A percentile compares a stretch with the other conserved stretches of the same genome.
These are phyloP conservation scores for Kalmusia sp. DNA, from an alignment of 2,329 filamentous ascomycete species.

Conservation along the genomic window DNA sequence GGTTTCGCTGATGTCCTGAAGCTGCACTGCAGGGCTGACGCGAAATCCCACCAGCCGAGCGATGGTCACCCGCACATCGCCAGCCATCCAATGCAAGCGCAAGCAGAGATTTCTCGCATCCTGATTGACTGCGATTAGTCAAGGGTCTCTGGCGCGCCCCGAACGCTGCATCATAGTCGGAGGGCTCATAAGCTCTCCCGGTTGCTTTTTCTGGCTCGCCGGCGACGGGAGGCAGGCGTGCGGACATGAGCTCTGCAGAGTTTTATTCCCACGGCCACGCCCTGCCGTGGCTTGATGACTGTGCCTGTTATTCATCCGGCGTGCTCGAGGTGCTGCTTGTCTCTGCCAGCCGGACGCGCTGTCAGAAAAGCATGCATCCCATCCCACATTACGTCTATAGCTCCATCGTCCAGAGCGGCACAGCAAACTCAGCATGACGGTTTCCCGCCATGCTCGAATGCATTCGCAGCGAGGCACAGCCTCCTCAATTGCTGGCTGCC, in stretches of 20 bases:
- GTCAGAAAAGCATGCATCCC: neutral
- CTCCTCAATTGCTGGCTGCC: neutral
- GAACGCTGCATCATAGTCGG: neutral
- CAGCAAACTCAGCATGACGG: neutral
- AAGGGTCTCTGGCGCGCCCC: neutral
- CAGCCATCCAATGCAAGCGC: constrained; percentile 18
- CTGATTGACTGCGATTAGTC: constrained; percentile 2
- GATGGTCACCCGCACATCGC: constrained; percentile 13
- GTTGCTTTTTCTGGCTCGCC: constrained; percentile 1
- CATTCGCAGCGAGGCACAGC: neutral
- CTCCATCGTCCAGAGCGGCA: neutral
- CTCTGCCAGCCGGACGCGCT: neutral
- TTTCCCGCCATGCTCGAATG: neutral
- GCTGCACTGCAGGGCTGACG: constrained; percentile 27
- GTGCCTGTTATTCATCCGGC: neutral
- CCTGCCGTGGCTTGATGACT: neutral
- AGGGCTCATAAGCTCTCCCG: neutral
- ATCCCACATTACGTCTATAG: neutral
- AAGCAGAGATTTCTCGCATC: constrained; percentile 13
- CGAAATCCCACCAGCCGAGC: constrained; percentile 20
- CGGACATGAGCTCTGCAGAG: neutral
- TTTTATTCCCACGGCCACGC: neutral
- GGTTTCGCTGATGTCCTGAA: constrained; percentile 16
- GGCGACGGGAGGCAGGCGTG: neutral
- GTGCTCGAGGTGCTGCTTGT: neutral